These are phyloP conservation scores for Auricularia heimuer DNA, from an alignment of 768 basidiomycete species.

Conservation along the genomic window DNA sequence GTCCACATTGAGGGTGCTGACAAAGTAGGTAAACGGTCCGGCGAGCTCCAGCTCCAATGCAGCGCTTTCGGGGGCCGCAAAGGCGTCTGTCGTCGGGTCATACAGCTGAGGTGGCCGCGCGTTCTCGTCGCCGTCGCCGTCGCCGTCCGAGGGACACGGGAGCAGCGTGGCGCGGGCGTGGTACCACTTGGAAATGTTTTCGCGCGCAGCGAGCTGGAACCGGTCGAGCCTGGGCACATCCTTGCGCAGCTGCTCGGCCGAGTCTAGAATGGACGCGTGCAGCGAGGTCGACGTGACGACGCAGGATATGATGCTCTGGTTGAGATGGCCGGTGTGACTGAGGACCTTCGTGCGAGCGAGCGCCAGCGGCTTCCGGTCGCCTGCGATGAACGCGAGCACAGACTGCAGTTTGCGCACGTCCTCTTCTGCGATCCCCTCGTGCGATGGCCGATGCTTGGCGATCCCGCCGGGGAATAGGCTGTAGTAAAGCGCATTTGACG, in stretches of 20 bases:
- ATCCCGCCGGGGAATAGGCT: slow-evolving; percentile 43
- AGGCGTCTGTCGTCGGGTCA: slow-evolving; percentile 38
- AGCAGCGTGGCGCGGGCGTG: slow-evolving; percentile 46
- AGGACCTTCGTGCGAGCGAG: slow-evolving; percentile 45
- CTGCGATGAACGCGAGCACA: slow-evolving; percentile 39
- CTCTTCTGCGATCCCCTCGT: slow-evolving; percentile 2
- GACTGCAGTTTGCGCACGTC: slow-evolving; percentile 42
- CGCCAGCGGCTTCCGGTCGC: slow-evolving; percentile 12
- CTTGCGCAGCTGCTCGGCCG: slow-evolving; percentile 66
- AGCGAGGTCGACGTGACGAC: slow-evolving; percentile 82
- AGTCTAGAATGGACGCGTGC: slow-evolving; percentile 75
- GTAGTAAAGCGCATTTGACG: slow-evolving; percentile 87
- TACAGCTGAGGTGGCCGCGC: slow-evolving; percentile 42
- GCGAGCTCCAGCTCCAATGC: slow-evolving; percentile 36
- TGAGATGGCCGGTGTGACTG: slow-evolving; percentile 23
- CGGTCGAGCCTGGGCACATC: slow-evolving; percentile 69
- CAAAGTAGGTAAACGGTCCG: slow-evolving; percentile 83
- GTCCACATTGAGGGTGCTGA: slow-evolving; percentile 74
- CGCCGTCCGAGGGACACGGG: slow-evolving; percentile 19
- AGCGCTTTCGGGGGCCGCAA: slow-evolving; percentile 28
- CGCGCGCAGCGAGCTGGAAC: slow-evolving; percentile 75
- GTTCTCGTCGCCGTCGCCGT: slow-evolving; percentile 21
- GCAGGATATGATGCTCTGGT: slow-evolving; percentile 37
- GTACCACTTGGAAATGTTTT: slow-evolving; percentile 70
- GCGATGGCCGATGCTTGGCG: not conserved